Evolutionary conservation across 768 basidiomycete species (phyloP).

Genomic region (Sarcodon sp.): DNA sequence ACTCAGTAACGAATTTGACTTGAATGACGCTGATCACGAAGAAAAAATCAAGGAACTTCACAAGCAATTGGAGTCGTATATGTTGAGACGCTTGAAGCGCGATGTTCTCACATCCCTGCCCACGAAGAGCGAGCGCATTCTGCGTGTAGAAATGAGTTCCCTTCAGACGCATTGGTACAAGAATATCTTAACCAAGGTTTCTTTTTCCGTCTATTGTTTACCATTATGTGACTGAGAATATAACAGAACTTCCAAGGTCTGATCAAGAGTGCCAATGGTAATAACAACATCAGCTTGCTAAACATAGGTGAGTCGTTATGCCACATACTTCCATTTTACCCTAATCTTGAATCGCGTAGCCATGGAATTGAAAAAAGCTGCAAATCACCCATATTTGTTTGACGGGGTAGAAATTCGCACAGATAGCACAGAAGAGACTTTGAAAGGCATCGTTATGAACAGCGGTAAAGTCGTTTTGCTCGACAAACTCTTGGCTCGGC

Average conservation of each 20-base stretch:
- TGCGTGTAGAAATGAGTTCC: conserved; percentile 94
- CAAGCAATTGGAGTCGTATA: conserved; percentile 81
- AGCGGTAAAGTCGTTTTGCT: conserved; percentile 97
- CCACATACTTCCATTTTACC: conserved; percentile 1
- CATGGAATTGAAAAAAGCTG: conserved; percentile 98
- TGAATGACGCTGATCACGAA: conserved; percentile 89
- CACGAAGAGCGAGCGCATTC: conserved; percentile 95
- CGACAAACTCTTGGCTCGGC: conserved; percentile 86
- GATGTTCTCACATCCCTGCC: conserved; percentile 95
- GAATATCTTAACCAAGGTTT: conserved; percentile 88
- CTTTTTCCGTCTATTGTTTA: background rate
- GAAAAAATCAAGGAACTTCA: conserved; percentile 93
- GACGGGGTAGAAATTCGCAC: conserved; percentile 78
- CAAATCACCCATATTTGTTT: conserved; percentile 95
- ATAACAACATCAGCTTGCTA: conserved; percentile 86
- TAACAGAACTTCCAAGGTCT: conserved; percentile 84
- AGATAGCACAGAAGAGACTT: conserved; percentile 62
- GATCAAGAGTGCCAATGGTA: conserved; percentile 79
- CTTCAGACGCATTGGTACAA: conserved; percentile 98
- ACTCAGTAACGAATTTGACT: conserved; percentile 89
- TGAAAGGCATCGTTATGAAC: conserved; percentile 96
- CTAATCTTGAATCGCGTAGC: conserved; percentile 28
- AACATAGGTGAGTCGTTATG: conserved; percentile 60
- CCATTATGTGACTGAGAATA: background rate
- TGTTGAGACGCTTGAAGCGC: conserved; percentile 89